A percentile compares a stretch with the other conserved stretches of the same genome.
These are phyloP conservation scores for Lactarius deliciosus DNA, from an alignment of 768 basidiomycete genomes.

Conservation along the genomic window DNA sequence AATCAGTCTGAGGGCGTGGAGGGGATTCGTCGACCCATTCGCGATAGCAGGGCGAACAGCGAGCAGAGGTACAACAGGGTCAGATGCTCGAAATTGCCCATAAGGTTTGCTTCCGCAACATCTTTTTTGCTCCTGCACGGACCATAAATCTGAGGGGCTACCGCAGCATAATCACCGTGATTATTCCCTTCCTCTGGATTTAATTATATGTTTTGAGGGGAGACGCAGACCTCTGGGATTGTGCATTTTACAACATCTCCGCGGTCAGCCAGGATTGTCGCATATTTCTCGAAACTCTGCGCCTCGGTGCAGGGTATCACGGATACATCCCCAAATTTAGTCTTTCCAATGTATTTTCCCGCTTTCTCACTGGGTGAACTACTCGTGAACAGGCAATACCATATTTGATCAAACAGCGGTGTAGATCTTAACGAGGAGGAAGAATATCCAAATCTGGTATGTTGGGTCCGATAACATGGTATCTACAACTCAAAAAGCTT, in stretches of 20 bases:
- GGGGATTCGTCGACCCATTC: conserved; percentile 22
- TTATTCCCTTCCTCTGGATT: neutral
- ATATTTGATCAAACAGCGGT: neutral
- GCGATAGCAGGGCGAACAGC: conserved; percentile 12
- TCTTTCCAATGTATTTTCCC: neutral
- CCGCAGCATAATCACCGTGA: conserved; percentile 17
- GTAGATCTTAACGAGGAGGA: conserved; percentile 26
- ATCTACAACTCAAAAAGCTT: neutral
- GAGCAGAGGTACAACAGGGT: conserved; percentile 24
- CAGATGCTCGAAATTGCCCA: conserved; percentile 26
- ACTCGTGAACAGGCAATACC: neutral
- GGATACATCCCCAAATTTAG: neutral
- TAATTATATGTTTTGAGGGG: conserved; percentile 4
- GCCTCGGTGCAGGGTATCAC: neutral
- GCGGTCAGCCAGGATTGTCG: neutral
- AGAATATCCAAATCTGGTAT: conserved; percentile 19
- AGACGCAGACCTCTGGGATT: neutral
- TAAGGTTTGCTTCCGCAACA: conserved; percentile 41
- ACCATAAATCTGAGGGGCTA: conserved; percentile 33
- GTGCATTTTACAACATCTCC: neutral
- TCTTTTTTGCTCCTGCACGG: conserved; percentile 26
- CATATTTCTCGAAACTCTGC: conserved; percentile 1
- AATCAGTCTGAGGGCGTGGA: conserved; percentile 26
- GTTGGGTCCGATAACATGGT: conserved; percentile 13
- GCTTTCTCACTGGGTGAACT: conserved; percentile 1